Base-by-base conservation (phyloP, 2,329 filamentous ascomycete species). In the Cercospora berteroae region DNA sequence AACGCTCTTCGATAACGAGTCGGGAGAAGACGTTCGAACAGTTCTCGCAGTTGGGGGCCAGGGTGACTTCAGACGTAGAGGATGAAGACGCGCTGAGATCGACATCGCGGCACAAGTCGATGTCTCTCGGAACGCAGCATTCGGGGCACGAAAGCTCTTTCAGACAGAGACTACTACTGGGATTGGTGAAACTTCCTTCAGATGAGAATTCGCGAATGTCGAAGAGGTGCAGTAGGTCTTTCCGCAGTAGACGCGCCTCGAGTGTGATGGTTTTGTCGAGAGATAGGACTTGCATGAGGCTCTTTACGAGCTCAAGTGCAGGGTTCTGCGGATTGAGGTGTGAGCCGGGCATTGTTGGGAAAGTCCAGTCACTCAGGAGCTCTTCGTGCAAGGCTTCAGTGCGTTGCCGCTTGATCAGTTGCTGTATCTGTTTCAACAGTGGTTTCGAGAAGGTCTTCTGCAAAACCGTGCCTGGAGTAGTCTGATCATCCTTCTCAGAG, bases 191-290 rank as follows among this genome's bases (percentile, higher is more conserved):
- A 3, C 89, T 86, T n/a, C 91, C 94, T 64, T 94, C 92, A 63
- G 89, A 86, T 78, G 90, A 91, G 82, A 99, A 99, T 79, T 99
- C 95, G 73, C 93, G 91, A 63, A 99, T 89, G 65, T 99, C 95
- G 79, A 99, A 97, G 62, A 98, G 85, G 9, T 89, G 86, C 0
- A 99, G 87, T 0, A 99, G 84, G 68, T 98, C 94, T 74, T 96
- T 96, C 63, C 96, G 89, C 0, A 99, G 85, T 1, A 96, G 83
- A 5, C 95, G 89, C 2, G 93, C 93, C 80, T 98, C 94, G 58
- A 96, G 87, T 0, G 89, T 90, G 74, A 96, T 95, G 73, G 92
- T 92, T 79, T 94, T 95, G 80, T 97, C 95, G 0, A 99, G 86
- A 36, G 88, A 91, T 5, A 99, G 84, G 9, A 99, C 90, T 77